Percentiles rank a stretch among this genome's conserved stretches.
Evolutionary conservation across 2,329 filamentous ascomycete genomes (phyloP).

Genomic region (Xylariomycetidae sp.): DNA sequence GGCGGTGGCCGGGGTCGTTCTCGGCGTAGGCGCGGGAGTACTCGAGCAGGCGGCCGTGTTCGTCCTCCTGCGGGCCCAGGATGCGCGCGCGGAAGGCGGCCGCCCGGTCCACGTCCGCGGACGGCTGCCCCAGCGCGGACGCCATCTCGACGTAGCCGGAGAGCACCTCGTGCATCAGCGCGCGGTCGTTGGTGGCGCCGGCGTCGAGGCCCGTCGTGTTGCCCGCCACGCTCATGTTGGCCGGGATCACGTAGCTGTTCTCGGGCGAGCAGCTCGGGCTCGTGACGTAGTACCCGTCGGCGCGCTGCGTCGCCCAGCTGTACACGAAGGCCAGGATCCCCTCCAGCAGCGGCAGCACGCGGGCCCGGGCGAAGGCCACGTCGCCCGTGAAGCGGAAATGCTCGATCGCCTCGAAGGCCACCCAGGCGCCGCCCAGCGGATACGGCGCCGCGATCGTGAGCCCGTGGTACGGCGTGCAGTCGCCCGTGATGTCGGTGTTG

Average conservation of each 20-base stretch:
- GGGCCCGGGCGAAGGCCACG: not conserved
- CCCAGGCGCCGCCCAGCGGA: not conserved
- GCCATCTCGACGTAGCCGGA: not conserved
- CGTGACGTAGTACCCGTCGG: slow-evolving; percentile 3
- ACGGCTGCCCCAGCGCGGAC: too few species aligned
- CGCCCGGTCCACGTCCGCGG: too few species aligned
- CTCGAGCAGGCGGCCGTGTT: slow-evolving; percentile 1
- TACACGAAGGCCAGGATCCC: slow-evolving; percentile 1
- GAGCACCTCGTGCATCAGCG: not conserved
- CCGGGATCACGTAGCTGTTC: slow-evolving; percentile 1
- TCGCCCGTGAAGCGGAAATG: slow-evolving; percentile 3
- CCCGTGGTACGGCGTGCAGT: slow-evolving; percentile 2
- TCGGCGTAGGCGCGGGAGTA: slow-evolving; percentile 1
- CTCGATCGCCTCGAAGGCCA: slow-evolving; percentile 3
- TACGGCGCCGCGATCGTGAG: not conserved
- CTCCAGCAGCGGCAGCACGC: not conserved
- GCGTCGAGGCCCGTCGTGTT: slow-evolving; percentile 2
- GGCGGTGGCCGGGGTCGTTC: slow-evolving; percentile 1
- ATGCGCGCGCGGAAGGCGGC: too few species aligned
- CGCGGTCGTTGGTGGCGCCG: slow-evolving; percentile 2
- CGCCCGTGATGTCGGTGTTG: slow-evolving; percentile 2
- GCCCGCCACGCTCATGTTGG: not conserved
- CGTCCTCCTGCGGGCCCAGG: not conserved
- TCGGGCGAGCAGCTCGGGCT: slow-evolving; percentile 3
- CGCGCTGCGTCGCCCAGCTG: slow-evolving; percentile 1